phyloP scores from a whole-genome alignment of 495 filamentous ascomycete species.

The Podospora conica region DNA sequence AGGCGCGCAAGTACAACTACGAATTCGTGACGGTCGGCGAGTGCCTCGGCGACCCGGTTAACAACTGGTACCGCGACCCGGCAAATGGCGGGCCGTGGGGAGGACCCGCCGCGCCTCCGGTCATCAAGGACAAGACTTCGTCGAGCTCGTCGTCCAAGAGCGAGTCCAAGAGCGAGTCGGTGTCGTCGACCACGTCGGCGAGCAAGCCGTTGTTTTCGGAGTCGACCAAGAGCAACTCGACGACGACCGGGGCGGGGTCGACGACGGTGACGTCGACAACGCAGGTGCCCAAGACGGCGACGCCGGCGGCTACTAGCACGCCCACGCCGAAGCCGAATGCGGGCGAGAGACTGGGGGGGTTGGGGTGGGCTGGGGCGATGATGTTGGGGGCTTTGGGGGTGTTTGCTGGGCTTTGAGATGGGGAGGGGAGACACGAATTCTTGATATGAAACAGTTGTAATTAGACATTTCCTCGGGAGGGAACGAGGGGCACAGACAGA shows the following conservation, averaged over 20 bases:
- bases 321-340: not conserved
- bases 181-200: not conserved
- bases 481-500: not conserved
- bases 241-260: not conserved
- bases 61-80: constrained; percentile 35
- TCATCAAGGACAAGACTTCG: not conserved
- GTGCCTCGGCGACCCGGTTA: constrained; percentile 24
- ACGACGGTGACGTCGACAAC: not conserved
- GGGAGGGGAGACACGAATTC: not conserved
- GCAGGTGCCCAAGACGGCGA: not conserved
- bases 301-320: not conserved
- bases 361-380: not conserved
- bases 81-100: constrained; percentile 6
- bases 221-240: not conserved
- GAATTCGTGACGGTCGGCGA: constrained; percentile 30
- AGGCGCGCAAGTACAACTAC: constrained; percentile 43
- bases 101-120: not conserved
- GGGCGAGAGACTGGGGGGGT: not conserved
- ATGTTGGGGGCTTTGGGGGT: not conserved
- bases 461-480: not conserved
- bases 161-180: not conserved
- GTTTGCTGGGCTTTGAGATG: not conserved
- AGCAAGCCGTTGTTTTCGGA: not conserved
- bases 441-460: not conserved
- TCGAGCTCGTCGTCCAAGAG: not conserved